These are phyloP conservation scores for Hypoxylon sp. DNA, from an alignment of 2,329 filamentous ascomycete genomes.

Conservation along the genomic window DNA sequence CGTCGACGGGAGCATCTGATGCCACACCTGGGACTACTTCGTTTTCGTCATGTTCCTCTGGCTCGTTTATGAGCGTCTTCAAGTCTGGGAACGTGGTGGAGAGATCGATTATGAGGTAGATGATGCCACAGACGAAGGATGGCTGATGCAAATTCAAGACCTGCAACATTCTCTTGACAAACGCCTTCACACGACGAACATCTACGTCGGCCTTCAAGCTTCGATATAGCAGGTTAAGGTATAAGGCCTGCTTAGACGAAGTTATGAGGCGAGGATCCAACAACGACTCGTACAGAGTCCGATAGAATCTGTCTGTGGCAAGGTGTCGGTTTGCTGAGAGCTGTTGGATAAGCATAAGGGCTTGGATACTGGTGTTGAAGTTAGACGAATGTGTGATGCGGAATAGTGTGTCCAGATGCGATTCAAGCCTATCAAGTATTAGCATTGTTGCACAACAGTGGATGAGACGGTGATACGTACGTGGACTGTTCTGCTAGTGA, in stretches of 20 bases:
- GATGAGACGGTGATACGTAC: conserved; percentile 60
- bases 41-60: conserved; percentile 81
- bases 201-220: conserved; percentile 92
- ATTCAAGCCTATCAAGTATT: conserved; percentile 73
- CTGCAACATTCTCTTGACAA: conserved; percentile 93
- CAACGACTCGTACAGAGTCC: conserved; percentile 94
- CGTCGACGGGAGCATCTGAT: conserved; percentile 54
- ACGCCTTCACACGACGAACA: conserved; percentile 92
- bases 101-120: conserved; percentile 89
- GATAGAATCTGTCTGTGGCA: conserved; percentile 91
- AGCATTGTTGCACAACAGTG: conserved; percentile 40
- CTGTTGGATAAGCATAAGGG: conserved; percentile 94
- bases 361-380: conserved; percentile 98
- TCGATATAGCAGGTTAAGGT: conserved; percentile 91
- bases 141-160: conserved; percentile 90
- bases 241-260: conserved; percentile 95
- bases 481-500: conserved; percentile 83
- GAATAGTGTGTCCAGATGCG: conserved; percentile 94
- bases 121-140: conserved; percentile 91
- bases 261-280: conserved; percentile 88
- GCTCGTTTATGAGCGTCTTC: conserved; percentile 81
- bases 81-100: conserved; percentile 85
- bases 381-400: conserved; percentile 97
- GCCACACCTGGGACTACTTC: conserved; percentile 73
- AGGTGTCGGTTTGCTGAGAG: conserved; percentile 85